Percentiles rank a stretch among this genome's conserved stretches.
Conservation (phyloP, 306 rosid species). For the Trifolium dubium region DNA sequence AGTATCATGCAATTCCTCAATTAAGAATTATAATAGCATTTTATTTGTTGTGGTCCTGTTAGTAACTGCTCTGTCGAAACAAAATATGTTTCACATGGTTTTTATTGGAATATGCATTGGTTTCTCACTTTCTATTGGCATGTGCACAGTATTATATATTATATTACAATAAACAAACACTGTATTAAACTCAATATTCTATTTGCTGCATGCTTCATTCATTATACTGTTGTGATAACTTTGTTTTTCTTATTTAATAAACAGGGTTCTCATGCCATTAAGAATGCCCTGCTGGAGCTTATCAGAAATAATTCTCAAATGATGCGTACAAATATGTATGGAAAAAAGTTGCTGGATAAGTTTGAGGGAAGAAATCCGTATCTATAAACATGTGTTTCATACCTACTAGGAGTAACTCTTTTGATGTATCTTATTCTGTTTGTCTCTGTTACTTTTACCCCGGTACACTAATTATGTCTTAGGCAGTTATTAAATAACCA, state of each 20-base stretch:
- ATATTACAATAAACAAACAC: neutral
- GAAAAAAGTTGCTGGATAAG: slow-evolving; percentile 59
- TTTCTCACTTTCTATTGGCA: slow-evolving; percentile 18
- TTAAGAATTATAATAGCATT: neutral
- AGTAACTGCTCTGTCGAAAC: neutral
- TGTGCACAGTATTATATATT: neutral
- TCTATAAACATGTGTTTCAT: slow-evolving; percentile 39
- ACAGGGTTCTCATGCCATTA: slow-evolving; percentile 20
- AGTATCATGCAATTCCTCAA: slow-evolving; percentile 6
- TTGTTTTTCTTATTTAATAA: slow-evolving; percentile 19
- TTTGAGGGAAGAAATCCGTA: slow-evolving; percentile 22
- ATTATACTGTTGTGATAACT: neutral
- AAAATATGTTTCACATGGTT: neutral
- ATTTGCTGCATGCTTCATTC: neutral
- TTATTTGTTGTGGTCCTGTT: slow-evolving; percentile 15
- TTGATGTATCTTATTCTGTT: neutral
- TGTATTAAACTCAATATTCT: slow-evolving; percentile 11
- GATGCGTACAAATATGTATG: slow-evolving; percentile 54
- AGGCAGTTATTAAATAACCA: neutral
- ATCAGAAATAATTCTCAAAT: slow-evolving; percentile 36
- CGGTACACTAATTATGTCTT: neutral
- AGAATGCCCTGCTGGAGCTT: slow-evolving; percentile 38
- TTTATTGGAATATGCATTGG: neutral
- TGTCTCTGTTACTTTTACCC: slow-evolving; percentile 16
- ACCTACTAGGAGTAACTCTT: slow-evolving; percentile 15